Evolutionary conservation across 257 asterid species (phyloP), one percentile per base, ranked within the genome.

Genomic region (Primulina eburnea): DNA sequence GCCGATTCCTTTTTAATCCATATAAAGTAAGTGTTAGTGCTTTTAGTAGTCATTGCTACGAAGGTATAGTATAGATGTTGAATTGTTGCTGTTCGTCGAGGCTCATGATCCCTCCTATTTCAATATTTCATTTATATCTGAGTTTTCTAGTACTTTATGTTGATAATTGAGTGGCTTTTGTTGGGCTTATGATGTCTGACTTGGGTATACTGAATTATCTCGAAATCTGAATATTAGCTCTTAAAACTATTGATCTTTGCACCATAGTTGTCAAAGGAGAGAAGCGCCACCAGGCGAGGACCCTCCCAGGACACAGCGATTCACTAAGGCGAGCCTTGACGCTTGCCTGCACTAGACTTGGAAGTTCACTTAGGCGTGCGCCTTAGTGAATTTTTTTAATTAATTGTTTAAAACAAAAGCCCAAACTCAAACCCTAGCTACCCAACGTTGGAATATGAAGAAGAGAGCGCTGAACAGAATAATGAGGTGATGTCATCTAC

Each of bases 1-100:
- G 96, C 32, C 84, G 87, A 33, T 90, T 74, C 75, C 87, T 93
- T 28, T 83, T 74, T 67, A 88, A 87, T 63, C 87, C 99, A 10
- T 93, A 90, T 79, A 90, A 90, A 78, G 99, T 87, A 86, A 74
- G 89, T 72, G 34, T 28, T 69, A 18, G 64, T 58, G 57, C 55
- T 66, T 37, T 67, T 59, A 50, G 24, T 61, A 52, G 30, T 64
- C 63, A 24, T 37, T 57, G 14, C 37, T 55, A 17, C 18, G 30
- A 64, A 60, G 7, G 28, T 33, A 9, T 18, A 50, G 24, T 40
- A 2, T 33, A 4, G 14, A 7, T 3, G 4, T 57, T 21, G 4
- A 65, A 8, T 9, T 62, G 32, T 50, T 59, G 60, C 8, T 5
- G 16, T 24, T 47, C 50, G 17, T 11, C 35, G 18, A 33, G 16